Evolutionary conservation across 2,329 filamentous ascomycete species (phyloP), one percentile per base, ranked within the genome.

Genomic region (Huntiella decipiens): DNA sequence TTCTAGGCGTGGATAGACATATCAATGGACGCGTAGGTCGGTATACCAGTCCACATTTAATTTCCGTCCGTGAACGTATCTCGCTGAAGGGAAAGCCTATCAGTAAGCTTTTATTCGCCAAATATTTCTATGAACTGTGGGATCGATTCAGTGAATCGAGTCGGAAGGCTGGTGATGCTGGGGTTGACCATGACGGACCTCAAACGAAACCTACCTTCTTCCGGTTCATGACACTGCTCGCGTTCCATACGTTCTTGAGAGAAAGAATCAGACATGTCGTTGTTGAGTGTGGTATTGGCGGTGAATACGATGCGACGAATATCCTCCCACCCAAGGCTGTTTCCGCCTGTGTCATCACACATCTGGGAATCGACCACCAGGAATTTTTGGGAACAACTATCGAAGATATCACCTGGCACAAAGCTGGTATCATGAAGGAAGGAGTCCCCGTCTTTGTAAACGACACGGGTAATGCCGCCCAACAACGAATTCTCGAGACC

Each of bases 301-400:
- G 87, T 42, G 84, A 94, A 62, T 86, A 86, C 56, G 88, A 96
- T 57, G 81, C 82, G 22, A 98, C 91, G 7, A 96, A 96, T 56
- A 73, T 96, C 16, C 61, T 98, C 4, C 67, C 68, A 0, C 46
- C 63, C 0, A 66, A 70, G 8, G 68, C 73, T 10, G 80, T 86
- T 1, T 77, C 73, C 5, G 79, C 77, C 1, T 73, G 77, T 1
- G 82, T 80, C 0, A 77, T 95, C 34, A 79, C 85, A 15, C 85
- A 79, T 55, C 60, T 95, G 38, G 86, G 84, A 3, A 80, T 94
- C 50, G 87, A 95, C 55, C 87, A 95, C 60, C 77, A 80, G 1
- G 75, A 71, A 4, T 77, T 93, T 69, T 66, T 95, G 33, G 87
- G 87, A 8, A 68, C 72, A 34, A 87, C 84, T 0, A 71, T 88